These are phyloP conservation scores for Globisporangium acanthophoron DNA, from an alignment of 352 stramenopile genomes.

Conservation along the genomic window DNA sequence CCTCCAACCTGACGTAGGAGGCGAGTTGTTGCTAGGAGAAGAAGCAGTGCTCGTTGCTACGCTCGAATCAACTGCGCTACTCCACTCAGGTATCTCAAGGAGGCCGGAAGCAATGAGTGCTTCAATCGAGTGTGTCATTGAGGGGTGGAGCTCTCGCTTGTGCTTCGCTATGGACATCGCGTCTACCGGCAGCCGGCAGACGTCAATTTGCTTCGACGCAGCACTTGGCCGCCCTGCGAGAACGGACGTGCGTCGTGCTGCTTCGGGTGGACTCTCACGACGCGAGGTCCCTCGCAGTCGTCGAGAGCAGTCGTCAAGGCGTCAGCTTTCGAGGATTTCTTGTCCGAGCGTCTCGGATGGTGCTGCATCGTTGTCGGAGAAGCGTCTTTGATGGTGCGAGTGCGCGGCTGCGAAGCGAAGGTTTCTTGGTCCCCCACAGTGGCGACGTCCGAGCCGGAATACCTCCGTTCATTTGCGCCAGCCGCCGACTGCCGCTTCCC, in stretches of 20 bases:
- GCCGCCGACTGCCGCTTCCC: conserved; percentile 1
- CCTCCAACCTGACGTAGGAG: too few relatives aligned
- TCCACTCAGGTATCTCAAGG: too few relatives aligned
- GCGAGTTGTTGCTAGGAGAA: too few relatives aligned
- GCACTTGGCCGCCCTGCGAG: conserved; percentile 31
- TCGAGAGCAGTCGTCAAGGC: conserved; percentile 12
- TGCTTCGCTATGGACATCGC: neutral
- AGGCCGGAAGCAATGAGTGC: too few relatives aligned
- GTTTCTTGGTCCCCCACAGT: conserved; percentile 10
- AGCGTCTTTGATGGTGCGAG: neutral
- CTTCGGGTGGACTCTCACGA: conserved; percentile 56
- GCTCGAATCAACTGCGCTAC: too few relatives aligned
- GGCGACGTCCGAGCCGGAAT: conserved; percentile 32
- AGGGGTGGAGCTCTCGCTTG: neutral
- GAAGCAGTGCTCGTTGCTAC: too few relatives aligned
- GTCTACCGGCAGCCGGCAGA: conserved; percentile 31
- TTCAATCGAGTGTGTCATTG: neutral
- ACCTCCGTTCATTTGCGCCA: conserved; percentile 20
- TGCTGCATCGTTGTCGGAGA: conserved; percentile 6
- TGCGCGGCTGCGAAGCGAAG: conserved; percentile 3
- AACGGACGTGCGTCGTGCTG: conserved; percentile 52
- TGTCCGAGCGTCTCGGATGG: neutral
- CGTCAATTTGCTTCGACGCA: conserved; percentile 45
- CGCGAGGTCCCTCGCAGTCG: conserved; percentile 26
- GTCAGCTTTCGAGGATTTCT: neutral